Conservation (phyloP, 2,329 filamentous ascomycete species). For the Alternaria gansuensis region DNA sequence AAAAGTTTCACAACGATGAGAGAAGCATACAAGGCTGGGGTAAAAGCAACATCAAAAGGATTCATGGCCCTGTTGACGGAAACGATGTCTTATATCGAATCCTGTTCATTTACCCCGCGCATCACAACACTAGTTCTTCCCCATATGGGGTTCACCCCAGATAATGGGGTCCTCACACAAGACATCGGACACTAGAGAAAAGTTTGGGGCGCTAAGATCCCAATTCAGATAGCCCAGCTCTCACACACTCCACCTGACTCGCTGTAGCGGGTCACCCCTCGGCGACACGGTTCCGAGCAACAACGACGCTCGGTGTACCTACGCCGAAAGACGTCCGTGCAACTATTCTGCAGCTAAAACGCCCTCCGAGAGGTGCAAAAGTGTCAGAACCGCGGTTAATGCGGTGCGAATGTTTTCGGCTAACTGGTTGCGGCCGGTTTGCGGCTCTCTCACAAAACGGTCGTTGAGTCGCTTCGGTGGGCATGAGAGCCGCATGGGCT, state of each 20-base stretch:
- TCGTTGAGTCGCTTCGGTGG: neutral
- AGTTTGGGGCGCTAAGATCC: neutral
- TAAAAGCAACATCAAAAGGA: neutral
- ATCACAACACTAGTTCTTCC: neutral
- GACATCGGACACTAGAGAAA: neutral
- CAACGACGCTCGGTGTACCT: neutral
- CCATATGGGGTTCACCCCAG: neutral
- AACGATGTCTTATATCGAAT: neutral
- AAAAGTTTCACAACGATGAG: neutral
- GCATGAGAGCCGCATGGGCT: neutral
- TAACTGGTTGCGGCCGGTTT: neutral
- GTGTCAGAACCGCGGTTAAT: neutral
- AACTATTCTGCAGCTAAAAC: neutral
- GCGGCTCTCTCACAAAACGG: neutral
- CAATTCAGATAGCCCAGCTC: neutral
- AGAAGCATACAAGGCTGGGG: neutral
- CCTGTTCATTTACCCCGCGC: neutral
- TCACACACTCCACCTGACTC: neutral
- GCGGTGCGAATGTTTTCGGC: neutral
- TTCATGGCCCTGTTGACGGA: neutral
- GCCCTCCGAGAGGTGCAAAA: neutral
- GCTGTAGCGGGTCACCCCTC: neutral
- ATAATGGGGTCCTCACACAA: neutral
- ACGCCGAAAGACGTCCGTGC: neutral
- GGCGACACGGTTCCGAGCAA: neutral